Evolutionary conservation across 2,329 filamentous ascomycete species (phyloP).

Genomic region (Diaporthe vaccinii): DNA sequence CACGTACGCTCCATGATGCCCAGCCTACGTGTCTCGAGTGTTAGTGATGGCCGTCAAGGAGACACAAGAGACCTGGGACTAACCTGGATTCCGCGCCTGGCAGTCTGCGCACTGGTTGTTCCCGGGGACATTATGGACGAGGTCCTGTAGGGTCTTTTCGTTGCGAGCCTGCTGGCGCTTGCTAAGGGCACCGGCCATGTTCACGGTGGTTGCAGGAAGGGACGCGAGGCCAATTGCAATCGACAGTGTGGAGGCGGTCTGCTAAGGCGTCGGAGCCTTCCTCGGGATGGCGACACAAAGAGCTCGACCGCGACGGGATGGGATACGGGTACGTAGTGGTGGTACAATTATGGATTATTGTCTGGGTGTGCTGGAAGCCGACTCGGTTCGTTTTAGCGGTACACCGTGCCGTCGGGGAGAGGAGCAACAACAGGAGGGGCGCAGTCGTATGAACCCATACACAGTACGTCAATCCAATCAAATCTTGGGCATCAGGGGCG

Average conservation of each 20-base stretch:
- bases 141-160: conserved; percentile 89
- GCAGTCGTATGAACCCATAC: conserved; percentile 28
- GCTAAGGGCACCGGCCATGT: conserved; percentile 59
- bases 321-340: conserved; percentile 4
- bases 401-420: conserved; percentile 18
- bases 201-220: not conserved
- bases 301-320: conserved; percentile 19
- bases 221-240: conserved; percentile 19
- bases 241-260: conserved; percentile 10
- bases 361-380: conserved; percentile 23
- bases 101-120: conserved; percentile 98
- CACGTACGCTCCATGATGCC: conserved; percentile 94
- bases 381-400: conserved; percentile 25
- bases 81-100: conserved; percentile 90
- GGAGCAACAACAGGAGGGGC: conserved; percentile 28
- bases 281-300: conserved; percentile 16
- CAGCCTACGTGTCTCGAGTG: conserved; percentile 72
- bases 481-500: conserved; percentile 37
- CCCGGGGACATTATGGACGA: conserved; percentile 85
- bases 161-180: conserved; percentile 99
- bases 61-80: conserved; percentile 48
- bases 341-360: conserved; percentile 25
- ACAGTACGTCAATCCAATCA: conserved; percentile 36
- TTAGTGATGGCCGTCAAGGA: conserved; percentile 47
- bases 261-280: conserved; percentile 19